Evolutionary conservation across 2,329 filamentous ascomycete species (phyloP), one percentile per base, ranked within the genome.

Genomic region (Exophiala oligosperma): DNA sequence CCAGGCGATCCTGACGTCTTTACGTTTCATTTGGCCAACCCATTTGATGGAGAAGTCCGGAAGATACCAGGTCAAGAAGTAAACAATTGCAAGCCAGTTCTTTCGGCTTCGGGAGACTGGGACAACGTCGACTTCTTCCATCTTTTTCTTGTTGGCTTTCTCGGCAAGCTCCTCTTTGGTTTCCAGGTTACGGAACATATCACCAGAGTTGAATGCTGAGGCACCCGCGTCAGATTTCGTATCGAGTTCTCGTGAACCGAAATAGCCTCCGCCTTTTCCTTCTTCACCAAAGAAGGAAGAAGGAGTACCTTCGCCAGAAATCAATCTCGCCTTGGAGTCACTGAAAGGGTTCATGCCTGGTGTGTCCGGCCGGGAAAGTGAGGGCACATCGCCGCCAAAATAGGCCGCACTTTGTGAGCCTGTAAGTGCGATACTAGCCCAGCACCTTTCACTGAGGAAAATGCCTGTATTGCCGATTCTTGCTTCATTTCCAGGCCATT

Each of bases 111-210:
- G 79, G 50, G 90, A 93, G 60, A 90, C 85, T 47, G 84, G 84
- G 63, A 88, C 84, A 68, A 92, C 90, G 64, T 99, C 94, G 1
- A 99, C 90, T 73, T 97, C 93, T 59, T 90, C 86, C 76, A 97
- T 84, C 14, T 90, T 86, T 74, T 93, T 91, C 66, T 96, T 91
- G 65, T 96, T 96, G 61, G 91, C 91, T 66, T 96, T 93, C 75
- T 97, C 93, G 0, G 93, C 91, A 84, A 99, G 91, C 71, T 96
- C 90, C 71, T 95, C 90, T 63, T 91, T 85, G 5, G 93, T 97
- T 66, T 97, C 93, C 6, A 97, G 81, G 68, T 97, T 96, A 70
- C 92, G 91, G 81, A 99, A 99, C 93, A 99, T 96, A 72, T 99
- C 94, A 6, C 94, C 92, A 53, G 84, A 90, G 49, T 92, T 90